Base-by-base conservation (phyloP, 2,329 filamentous ascomycete species). In the Emergomyces pasteurianus region DNA sequence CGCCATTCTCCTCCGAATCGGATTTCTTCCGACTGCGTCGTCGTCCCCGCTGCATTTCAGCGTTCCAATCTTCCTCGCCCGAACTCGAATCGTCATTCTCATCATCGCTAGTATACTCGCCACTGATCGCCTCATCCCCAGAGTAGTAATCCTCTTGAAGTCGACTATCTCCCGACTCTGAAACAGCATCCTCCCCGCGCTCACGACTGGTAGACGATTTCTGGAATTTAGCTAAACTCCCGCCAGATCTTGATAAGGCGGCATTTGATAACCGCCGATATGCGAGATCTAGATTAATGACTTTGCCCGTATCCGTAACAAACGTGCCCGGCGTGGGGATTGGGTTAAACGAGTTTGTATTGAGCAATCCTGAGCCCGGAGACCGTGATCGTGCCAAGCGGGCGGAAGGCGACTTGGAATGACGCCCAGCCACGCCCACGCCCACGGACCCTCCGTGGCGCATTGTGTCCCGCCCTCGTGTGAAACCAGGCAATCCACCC, bases 181-280 rank as follows among this genome's bases (percentile, higher is more conserved):
- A 75, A 9, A 77, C 65, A 16, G 73, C 69, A 56, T 77, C 77
- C 12, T 66, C 69, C 43, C 69, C 72, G 23, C 66, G 65, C 50
- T 71, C 68, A 50, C 65, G 55, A 21, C 63, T 59, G 6, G 62
- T 62, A 46, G 79, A 74, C 67, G 55, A 67, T 68, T 86, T 86
- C n/a, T 85, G 81, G 26, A 89, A 76, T 58, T 79, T 77, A 7
- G 86, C 80, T 38, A 92, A 74, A 58, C 78, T 82, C 34, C 87
- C 86, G 21, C 83, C 80, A 5, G 86, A 85, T 36, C 80, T 80
- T 3, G 83, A 79, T 50, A 92, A 74, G 58, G 86, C 85, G 12
- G 86, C 86, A 69, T 92, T 86, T 1, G 88, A 90, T 21, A 91
- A 75, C 62, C 84, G 82, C 58, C 86, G 80, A 69, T 91, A 89